Conservation (phyloP, 176 grass and related monocot genomes). For the Pontederia crassipes region DNA sequence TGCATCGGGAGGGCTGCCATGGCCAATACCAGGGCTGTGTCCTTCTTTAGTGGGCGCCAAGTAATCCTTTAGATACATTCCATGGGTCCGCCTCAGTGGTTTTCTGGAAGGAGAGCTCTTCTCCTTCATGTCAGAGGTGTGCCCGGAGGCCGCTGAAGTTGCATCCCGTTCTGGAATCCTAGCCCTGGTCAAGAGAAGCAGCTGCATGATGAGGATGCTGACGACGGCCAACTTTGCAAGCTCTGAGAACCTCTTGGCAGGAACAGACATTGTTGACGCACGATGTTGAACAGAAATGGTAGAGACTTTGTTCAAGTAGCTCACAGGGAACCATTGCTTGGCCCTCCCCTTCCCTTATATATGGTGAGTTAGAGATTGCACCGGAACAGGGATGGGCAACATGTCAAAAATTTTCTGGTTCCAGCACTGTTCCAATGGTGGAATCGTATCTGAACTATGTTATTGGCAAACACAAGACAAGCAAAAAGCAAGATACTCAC, state of each 20-base stretch:
- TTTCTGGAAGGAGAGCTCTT: slow-evolving; percentile 7
- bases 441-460: neutral
- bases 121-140: neutral
- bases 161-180: slow-evolving; percentile 27
- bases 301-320: neutral
- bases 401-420: neutral
- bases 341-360: neutral
- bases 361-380: neutral
- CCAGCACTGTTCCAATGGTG: neutral
- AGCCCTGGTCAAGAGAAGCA: slow-evolving; percentile 27
- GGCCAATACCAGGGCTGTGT: slow-evolving; percentile 50
- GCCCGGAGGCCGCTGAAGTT: neutral
- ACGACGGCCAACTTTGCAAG: slow-evolving; percentile 25
- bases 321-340: neutral
- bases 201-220: slow-evolving; percentile 30
- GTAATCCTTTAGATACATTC: neutral
- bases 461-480: neutral
- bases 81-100: neutral
- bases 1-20: slow-evolving; percentile 28
- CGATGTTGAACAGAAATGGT: too few relatives aligned
- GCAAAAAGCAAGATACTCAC: slow-evolving; percentile 22
- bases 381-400: neutral
- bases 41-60: slow-evolving; percentile 30
- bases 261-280: slow-evolving; percentile 27
- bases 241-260: neutral